Conservation (phyloP, 208 protist genomes). For the Crithidia thermophila region DNA sequence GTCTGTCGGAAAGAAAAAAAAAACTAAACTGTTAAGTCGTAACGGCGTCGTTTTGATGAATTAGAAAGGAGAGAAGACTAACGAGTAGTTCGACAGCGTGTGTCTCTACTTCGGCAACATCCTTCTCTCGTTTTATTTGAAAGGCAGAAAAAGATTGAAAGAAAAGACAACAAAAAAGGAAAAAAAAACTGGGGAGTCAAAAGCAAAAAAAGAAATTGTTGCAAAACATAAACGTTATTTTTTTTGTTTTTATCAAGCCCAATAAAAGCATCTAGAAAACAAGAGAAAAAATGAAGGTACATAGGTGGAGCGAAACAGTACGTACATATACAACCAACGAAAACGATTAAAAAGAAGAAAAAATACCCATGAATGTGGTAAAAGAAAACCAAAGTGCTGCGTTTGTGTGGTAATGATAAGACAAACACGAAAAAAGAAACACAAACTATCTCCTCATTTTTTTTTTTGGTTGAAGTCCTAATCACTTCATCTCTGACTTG, state of each 20-base stretch:
- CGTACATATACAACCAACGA: background rate
- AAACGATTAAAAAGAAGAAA: background rate
- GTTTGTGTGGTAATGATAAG: too few species aligned
- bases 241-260: background rate
- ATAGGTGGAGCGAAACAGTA: constrained; percentile 4
- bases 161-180: background rate
- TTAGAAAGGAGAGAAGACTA: too few species aligned
- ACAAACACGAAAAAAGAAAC: too few species aligned
- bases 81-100: too few species aligned
- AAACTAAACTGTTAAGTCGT: too few species aligned
- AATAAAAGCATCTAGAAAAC: constrained; percentile 9
- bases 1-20: constrained; percentile 18
- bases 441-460: too few species aligned
- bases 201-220: background rate
- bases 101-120: too few species aligned
- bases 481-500: background rate
- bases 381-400: background rate
- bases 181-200: background rate
- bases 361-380: background rate
- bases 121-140: too few species aligned
- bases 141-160: background rate
- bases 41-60: too few species aligned
- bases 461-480: background rate
- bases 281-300: constrained; percentile 13
- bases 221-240: too few species aligned